Evolutionary conservation across 345 rosid genomes (phyloP), one percentile per base, ranked within the genome.

Genomic region (Brassica rapa): DNA sequence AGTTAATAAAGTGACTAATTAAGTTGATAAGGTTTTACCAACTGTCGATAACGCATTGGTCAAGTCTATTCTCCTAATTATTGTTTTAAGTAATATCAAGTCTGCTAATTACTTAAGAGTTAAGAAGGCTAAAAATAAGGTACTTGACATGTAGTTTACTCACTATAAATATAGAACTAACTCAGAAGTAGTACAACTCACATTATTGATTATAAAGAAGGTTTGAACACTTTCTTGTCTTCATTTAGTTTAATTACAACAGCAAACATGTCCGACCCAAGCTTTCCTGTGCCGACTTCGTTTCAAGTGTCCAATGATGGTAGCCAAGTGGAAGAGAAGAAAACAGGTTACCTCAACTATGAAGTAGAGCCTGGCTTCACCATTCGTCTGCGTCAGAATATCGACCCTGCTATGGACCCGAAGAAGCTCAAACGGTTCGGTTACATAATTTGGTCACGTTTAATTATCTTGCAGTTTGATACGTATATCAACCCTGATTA

Each of bases 291-390:
- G 29, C 57, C 43, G n/a, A 62, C 51, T 3, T 19, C 62, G 25
- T 29, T 8, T 46, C 25, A 0, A 46, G n/a, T 12, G 32, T 39
- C 59, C n/a, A 60, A 64, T 32, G 14, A 3, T 55, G 55, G 30
- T 7, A 64, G 8, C 60, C 57, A 77, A 71, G 49, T n/a, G 3
- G 60, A 39, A 71, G 66, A 71, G 65, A 79, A 73, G 57, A 73
- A 61, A 57, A 5, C 0, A 21, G 32, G 57, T 33, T 67, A 32
- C 43, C 0, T 67, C 33, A 53, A 67, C 24, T 61, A 73, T 27
- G 78, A 73, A 61, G 64, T 66, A 8, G 78, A 79, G 33, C 78
- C 49, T n/a, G 70, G 57, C 5, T 25, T 79, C 46, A 61, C 82
- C 64, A 16, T 65, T 64, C 68, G 55, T 2, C 12, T 67, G 16